Conservation (phyloP, 768 basidiomycete species). For the Mycena albidolilacea region DNA sequence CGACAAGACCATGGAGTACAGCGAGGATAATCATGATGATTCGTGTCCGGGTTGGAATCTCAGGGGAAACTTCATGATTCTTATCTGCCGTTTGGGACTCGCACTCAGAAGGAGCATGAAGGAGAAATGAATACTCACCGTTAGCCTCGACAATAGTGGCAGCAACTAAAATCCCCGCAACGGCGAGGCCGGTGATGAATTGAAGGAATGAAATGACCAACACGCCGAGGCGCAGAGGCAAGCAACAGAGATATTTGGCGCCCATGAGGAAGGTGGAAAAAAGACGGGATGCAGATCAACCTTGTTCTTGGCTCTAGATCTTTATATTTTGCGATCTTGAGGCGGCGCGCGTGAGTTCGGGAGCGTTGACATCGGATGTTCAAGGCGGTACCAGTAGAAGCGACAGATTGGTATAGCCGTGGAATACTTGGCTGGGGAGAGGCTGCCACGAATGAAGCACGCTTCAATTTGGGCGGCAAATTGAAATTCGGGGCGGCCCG, state of each 20-base stretch:
- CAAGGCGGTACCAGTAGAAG: no score
- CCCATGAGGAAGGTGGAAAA: no score
- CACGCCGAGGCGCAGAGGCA: conserved; percentile 60
- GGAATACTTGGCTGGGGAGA: no score
- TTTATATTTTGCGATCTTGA: no score
- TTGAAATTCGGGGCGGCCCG: no score
- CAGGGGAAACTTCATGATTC: neutral
- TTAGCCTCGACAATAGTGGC: conserved; percentile 45
- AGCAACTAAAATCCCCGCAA: conserved; percentile 49
- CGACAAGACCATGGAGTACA: conserved; percentile 49
- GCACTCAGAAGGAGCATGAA: neutral
- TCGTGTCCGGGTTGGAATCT: conserved; percentile 37
- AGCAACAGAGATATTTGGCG: conserved; percentile 49
- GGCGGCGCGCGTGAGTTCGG: no score
- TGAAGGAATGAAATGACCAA: conserved; percentile 57
- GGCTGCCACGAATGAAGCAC: no score
- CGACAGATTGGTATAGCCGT: no score
- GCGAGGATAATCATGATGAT: conserved; percentile 51
- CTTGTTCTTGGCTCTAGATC: no score
- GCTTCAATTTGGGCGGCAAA: no score
- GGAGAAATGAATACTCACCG: neutral
- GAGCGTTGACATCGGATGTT: no score
- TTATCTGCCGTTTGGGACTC: neutral
- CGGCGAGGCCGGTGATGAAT: conserved; percentile 51
- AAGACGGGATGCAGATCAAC: no score